These are phyloP conservation scores for Curvularia spicifera DNA, from an alignment of 2,329 filamentous ascomycete genomes.

Conservation along the genomic window DNA sequence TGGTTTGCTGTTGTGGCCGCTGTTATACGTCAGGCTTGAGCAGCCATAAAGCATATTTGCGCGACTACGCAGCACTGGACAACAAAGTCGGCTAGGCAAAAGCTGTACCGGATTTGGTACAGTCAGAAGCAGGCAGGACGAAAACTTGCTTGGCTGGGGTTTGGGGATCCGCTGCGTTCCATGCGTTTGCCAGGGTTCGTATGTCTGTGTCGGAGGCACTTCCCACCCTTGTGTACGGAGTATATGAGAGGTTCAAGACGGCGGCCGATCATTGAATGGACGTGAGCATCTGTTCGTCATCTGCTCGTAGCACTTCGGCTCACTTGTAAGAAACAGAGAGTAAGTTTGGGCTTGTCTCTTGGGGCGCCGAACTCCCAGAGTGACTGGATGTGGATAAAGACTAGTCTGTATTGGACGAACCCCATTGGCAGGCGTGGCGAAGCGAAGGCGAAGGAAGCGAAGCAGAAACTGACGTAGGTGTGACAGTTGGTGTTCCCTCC, in stretches of 20 bases:
- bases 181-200: conserved; percentile 8
- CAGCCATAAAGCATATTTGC: conserved; percentile 8
- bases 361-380: conserved; percentile 8
- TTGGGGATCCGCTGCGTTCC: conserved; percentile 5
- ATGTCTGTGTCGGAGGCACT: not conserved
- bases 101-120: conserved; percentile 9
- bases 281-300: conserved; percentile 1
- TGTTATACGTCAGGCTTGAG: conserved; percentile 28
- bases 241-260: not conserved
- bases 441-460: not conserved
- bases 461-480: conserved; percentile 10
- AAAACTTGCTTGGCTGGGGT: conserved; percentile 5
- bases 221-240: not conserved
- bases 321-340: conserved; percentile 6
- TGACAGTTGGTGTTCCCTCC: conserved; percentile 3
- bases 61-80: conserved; percentile 13
- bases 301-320: not conserved
- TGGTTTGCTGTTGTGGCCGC: conserved; percentile 29
- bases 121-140: conserved; percentile 7
- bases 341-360: conserved; percentile 9
- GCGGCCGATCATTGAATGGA: not conserved
- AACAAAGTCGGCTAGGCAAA: conserved; percentile 16
- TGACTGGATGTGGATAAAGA: not conserved
- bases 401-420: not conserved
- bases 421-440: conserved; percentile 7